Evolutionary conservation across 768 basidiomycete genomes (phyloP).

Genomic region (Mrakia blollopis): DNA sequence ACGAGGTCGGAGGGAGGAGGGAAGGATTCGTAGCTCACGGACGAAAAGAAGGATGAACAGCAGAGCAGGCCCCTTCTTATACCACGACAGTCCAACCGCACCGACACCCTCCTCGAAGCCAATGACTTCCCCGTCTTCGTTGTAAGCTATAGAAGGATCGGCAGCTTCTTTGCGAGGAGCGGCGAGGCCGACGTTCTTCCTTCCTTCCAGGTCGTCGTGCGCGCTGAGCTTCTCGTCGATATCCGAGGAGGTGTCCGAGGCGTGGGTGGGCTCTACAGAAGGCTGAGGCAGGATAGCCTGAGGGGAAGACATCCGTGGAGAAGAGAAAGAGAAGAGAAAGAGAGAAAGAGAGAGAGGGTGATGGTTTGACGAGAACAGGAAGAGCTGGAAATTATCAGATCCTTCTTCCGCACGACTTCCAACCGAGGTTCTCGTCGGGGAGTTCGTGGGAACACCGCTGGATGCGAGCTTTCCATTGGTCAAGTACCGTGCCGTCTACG

Average conservation of each 20-base stretch:
- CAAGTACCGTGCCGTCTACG: too few species aligned
- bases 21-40: not conserved
- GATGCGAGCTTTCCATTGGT: too few species aligned
- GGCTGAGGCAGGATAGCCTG: not conserved
- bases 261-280: not conserved
- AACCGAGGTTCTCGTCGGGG: too few species aligned
- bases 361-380: not conserved
- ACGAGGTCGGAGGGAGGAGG: not conserved
- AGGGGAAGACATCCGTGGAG: not conserved
- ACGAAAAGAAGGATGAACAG: slow-evolving; percentile 7
- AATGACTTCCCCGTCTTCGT: not conserved
- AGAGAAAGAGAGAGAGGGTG: not conserved
- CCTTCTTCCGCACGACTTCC: not conserved
- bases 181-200: not conserved
- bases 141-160: not conserved
- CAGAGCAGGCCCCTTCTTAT: slow-evolving; percentile 8
- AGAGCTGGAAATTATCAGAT: not conserved
- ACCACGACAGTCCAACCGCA: not conserved
- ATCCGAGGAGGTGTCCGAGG: not conserved
- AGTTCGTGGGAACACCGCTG: too few species aligned
- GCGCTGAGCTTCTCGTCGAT: not conserved
- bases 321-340: not conserved
- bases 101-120: not conserved
- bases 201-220: not conserved
- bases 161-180: not conserved